Evolutionary conservation across 2,329 filamentous ascomycete species (phyloP), one percentile per base, ranked within the genome.

Genomic region (Zymoseptoria ardabiliae): DNA sequence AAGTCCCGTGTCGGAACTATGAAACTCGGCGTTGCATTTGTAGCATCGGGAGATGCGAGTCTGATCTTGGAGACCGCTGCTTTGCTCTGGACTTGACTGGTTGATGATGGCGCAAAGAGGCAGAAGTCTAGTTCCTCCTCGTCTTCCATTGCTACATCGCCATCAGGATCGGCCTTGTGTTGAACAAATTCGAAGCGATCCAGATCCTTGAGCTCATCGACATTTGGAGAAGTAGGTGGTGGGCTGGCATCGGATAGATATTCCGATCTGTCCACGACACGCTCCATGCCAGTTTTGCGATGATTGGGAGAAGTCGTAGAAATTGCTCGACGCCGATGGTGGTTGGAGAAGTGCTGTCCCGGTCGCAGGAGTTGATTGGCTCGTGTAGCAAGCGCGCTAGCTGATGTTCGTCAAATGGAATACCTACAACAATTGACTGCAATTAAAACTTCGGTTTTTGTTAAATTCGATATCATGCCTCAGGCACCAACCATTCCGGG

Each of bases 131-230:
- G 48, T 45, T 61, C 63, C 10, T 65, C 35, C 23, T 21, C 58
- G 11, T 41, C 25, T 7, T 25, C 6, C 35, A 45, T 45, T 7
- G 35, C 55, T 21, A 55, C 23, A 13, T 51, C 48, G n/a, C 35
- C 50, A 35, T 35, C 48, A 6, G 11, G 49, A 8, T 52, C 6
- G 7, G 49, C 50, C 50, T 56, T 30, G 21, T 61, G 61, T 11
- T 60, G n/a, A 19, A 66, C 56, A 25, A 63, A 66, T 20, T 66
- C 60, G 55, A 66, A 65, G 45, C 59, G 50, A 21, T 45, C 55
- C 10, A 63, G 19, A 6, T 23, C 22, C 22, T 58, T 54, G 50
- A 59, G 54, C 13, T 54, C 22, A 22, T 57, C 50, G 9, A 58
- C 13, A 19, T 59, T 57, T 10, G 60, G 61, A 17, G 61, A 64